A percentile compares a stretch with the other conserved stretches of the same genome.
Conservation (phyloP, 441 rosid species). For the Brassica balearica region DNA sequence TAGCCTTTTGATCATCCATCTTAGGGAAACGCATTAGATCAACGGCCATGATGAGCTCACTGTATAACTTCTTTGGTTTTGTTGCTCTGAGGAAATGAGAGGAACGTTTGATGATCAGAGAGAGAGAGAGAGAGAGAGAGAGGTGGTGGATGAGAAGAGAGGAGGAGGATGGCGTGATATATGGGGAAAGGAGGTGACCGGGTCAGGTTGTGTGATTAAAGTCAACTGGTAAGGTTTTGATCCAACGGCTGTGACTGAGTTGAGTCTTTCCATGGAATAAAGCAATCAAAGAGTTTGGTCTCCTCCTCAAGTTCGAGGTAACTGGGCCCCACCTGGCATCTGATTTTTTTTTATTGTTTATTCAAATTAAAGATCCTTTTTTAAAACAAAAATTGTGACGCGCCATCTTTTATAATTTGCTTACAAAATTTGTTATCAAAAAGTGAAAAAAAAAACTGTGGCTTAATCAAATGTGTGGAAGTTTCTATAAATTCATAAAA, state of each 20-base stretch:
- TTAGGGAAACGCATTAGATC: slow-evolving; percentile 68
- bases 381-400: background rate
- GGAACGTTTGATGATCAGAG: slow-evolving; percentile 13
- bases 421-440: background rate
- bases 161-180: slow-evolving; percentile 41
- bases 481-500: no score
- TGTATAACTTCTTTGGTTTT: background rate
- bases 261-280: slow-evolving; percentile 56
- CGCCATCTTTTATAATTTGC: background rate
- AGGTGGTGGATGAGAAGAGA: slow-evolving; percentile 12
- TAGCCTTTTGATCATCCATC: slow-evolving; percentile 80
- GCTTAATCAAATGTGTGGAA: no score
- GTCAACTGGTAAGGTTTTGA: slow-evolving; percentile 50
- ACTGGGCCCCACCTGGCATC: slow-evolving; percentile 41
- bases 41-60: slow-evolving; percentile 57
- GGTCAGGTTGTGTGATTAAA: slow-evolving; percentile 42
- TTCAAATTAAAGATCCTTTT: slow-evolving; percentile 14
- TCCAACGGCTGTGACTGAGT: slow-evolving; percentile 62
- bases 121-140: background rate
- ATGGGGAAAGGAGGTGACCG: slow-evolving; percentile 52
- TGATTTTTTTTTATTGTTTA: background rate
- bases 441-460: background rate
- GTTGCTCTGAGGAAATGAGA: background rate
- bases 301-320: slow-evolving; percentile 32
- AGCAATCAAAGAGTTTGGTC: slow-evolving; percentile 42